A percentile compares a stretch with the other conserved stretches of the same genome.
Conservation (phyloP, 768 basidiomycete species). For the Termitomyces sp. region DNA sequence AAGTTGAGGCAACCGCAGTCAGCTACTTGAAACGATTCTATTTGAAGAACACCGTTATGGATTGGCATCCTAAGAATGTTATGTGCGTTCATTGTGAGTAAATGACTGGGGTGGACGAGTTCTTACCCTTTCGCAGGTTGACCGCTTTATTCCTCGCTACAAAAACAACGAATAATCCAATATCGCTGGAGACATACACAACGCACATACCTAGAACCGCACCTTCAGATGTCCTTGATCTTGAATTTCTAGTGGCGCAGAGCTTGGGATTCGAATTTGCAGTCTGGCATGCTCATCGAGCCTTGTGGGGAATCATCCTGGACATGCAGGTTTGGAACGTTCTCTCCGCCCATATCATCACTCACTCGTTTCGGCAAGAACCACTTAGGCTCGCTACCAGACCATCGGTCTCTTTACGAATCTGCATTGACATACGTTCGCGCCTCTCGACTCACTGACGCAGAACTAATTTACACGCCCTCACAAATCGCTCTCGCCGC, state of each 20-base stretch:
- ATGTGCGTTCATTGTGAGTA: constrained; percentile 55
- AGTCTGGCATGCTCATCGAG: constrained; percentile 86
- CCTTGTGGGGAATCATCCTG: constrained; percentile 84
- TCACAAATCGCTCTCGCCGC: constrained; percentile 90
- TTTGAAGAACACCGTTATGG: constrained; percentile 97
- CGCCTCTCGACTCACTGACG: constrained; percentile 83
- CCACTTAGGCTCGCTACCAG: constrained; percentile 45
- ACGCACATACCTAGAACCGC: constrained; percentile 77
- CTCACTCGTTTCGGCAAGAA: constrained; percentile 34
- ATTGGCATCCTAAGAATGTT: constrained; percentile 98
- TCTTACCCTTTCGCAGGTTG: constrained; percentile 52
- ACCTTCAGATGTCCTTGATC: constrained; percentile 81
- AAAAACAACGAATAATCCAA: constrained; percentile 95
- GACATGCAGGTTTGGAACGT: constrained; percentile 68
- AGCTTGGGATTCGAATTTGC: constrained; percentile 93
- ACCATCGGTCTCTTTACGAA: constrained; percentile 57
- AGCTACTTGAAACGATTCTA: constrained; percentile 96
- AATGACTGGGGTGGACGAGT: neutral
- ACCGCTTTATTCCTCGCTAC: constrained; percentile 93
- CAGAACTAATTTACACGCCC: constrained; percentile 87
- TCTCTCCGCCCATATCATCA: neutral
- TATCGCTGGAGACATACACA: constrained; percentile 83
- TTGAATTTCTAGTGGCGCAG: constrained; percentile 95
- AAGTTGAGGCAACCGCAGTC: constrained; percentile 90
- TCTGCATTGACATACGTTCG: constrained; percentile 62